phyloP scores from a whole-genome alignment of 2,329 filamentous ascomycete genomes.

The Bretziella fagacearum region DNA sequence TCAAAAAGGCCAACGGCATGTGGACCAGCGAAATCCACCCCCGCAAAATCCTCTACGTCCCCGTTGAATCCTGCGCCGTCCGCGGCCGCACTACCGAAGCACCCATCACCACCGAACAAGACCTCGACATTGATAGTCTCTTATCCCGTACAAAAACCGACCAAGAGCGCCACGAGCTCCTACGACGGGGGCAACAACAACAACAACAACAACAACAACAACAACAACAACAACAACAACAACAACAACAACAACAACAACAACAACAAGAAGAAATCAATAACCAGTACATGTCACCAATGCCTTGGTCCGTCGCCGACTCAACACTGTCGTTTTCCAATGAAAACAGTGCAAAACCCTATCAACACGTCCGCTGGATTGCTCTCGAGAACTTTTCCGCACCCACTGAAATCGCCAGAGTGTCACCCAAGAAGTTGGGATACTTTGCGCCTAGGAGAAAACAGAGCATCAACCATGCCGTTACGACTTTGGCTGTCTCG shows the following conservation, averaged over 20 bases:
- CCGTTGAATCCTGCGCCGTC: constrained; percentile 74
- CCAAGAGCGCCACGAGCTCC: constrained; percentile 9
- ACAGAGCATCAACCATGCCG: constrained; percentile 47
- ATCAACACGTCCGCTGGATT: constrained; percentile 84
- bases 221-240: constrained; percentile 8
- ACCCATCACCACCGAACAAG: constrained; percentile 21
- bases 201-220: constrained; percentile 9
- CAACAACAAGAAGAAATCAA: constrained; percentile 11
- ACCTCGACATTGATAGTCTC: neutral
- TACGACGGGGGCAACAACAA: too few species aligned
- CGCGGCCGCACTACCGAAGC: constrained; percentile 55
- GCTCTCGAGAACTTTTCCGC: constrained; percentile 50
- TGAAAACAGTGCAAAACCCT: constrained; percentile 38
- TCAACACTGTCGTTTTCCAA: constrained; percentile 13
- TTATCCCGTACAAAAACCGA: neutral
- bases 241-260: constrained; percentile 7
- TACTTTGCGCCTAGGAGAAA: constrained; percentile 84
- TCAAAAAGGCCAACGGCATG: constrained; percentile 77
- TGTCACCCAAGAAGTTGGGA: constrained; percentile 63
- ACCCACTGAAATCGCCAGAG: constrained; percentile 70
- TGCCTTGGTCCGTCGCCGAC: neutral
- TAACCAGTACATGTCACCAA: constrained; percentile 8
- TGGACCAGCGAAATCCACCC: constrained; percentile 91
- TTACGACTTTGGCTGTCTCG: constrained; percentile 44
- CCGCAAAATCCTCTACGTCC: constrained; percentile 63